These are phyloP conservation scores for Lyophyllum decastes DNA, from an alignment of 768 basidiomycete genomes.

Conservation along the genomic window DNA sequence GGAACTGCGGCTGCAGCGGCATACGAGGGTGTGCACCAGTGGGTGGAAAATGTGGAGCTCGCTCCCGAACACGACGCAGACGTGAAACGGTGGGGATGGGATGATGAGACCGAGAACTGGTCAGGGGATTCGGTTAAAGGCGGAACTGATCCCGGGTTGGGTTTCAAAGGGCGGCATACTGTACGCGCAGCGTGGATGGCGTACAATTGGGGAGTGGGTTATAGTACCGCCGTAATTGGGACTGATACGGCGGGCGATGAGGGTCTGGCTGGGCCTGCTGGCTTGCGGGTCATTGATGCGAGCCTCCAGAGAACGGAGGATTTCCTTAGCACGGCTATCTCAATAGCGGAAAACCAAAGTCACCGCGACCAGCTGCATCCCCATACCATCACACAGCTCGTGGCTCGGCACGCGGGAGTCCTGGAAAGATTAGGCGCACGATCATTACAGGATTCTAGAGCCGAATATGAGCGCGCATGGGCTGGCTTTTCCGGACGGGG, in stretches of 20 bases:
- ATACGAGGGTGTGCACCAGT: slow-evolving; percentile 62
- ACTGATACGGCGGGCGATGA: slow-evolving; percentile 36
- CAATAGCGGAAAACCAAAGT: slow-evolving; percentile 41
- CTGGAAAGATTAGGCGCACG: slow-evolving; percentile 63
- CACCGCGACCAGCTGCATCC: slow-evolving; percentile 44
- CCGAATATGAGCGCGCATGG: slow-evolving; percentile 63
- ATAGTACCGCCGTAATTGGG: slow-evolving; percentile 35
- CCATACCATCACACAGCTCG: slow-evolving; percentile 54
- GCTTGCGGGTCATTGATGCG: slow-evolving; percentile 52
- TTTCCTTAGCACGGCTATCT: slow-evolving; percentile 52
- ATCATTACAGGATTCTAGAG: slow-evolving; percentile 53
- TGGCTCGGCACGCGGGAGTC: slow-evolving; percentile 52
- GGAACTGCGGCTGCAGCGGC: slow-evolving; percentile 44
- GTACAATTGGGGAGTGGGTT: slow-evolving; percentile 60
- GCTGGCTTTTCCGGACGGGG: slow-evolving; percentile 38
- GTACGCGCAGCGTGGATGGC: slow-evolving; percentile 75
- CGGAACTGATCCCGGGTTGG: slow-evolving; percentile 75
- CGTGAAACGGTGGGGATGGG: slow-evolving; percentile 66
- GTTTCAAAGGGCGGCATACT: slow-evolving; percentile 59
- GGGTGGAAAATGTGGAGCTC: slow-evolving; percentile 59
- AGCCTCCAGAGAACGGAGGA: slow-evolving; percentile 53
- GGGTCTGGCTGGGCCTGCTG: slow-evolving; percentile 31
- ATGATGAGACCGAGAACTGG: slow-evolving; percentile 63
- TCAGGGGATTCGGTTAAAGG: slow-evolving; percentile 49
- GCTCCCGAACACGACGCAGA: slow-evolving; percentile 52